Conservation (phyloP, 2,329 filamentous ascomycete species). For the Tolypocladium amazonense region DNA sequence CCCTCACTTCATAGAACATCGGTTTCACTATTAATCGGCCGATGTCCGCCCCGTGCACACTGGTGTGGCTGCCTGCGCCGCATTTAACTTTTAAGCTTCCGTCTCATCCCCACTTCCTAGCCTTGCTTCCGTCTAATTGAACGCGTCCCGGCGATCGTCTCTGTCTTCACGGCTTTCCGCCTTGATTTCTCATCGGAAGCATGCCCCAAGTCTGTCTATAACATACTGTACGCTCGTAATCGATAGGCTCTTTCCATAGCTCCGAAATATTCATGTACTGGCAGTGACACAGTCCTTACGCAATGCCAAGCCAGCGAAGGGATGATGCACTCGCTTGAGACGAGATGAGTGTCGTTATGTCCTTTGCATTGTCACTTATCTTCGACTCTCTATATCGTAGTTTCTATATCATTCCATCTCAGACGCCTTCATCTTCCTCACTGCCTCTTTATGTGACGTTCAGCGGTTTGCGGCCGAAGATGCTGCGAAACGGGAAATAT, state of each 20-base stretch:
- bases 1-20: no score
- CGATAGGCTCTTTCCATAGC: no score
- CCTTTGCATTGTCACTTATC: neutral
- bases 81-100: neutral
- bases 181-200: no score
- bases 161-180: no score
- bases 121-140: no score
- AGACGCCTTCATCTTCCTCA: neutral
- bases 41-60: neutral
- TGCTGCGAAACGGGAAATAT: slow-evolving; percentile 28
- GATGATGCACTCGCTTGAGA: neutral
- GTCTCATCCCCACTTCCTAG: neutral
- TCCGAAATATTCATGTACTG: no score
- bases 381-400: neutral
- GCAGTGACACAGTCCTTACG: neutral
- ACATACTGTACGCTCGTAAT: neutral
- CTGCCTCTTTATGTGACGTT: neutral
- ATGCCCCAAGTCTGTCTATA: neutral
- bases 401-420: neutral
- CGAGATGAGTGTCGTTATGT: no score
- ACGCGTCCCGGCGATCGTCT: no score
- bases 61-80: neutral
- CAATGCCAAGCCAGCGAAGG: neutral
- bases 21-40: neutral
- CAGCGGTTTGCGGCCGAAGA: slow-evolving; percentile 27